phyloP scores from a whole-genome alignment of 1,139 yeast genomes.

The Ogataea hybrid region DNA sequence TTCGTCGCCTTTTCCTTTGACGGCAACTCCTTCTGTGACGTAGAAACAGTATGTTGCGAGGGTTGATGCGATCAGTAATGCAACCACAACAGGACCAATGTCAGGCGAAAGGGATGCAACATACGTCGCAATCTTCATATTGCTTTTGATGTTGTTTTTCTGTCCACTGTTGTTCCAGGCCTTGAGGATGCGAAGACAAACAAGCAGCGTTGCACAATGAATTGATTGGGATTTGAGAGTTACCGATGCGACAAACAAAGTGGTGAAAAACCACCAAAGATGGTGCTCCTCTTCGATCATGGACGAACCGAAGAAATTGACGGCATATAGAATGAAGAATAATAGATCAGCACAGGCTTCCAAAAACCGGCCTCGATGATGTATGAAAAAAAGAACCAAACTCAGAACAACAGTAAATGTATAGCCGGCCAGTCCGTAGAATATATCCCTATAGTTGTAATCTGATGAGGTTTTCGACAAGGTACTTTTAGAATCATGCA shows the following conservation, averaged over 20 bases:
- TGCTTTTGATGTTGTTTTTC: constrained; percentile 52
- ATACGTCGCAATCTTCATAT: constrained; percentile 27
- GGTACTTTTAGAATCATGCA: constrained; percentile 49
- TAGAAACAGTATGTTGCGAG: constrained; percentile 12
- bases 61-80: constrained; percentile 17
- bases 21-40: not conserved
- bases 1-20: not conserved
- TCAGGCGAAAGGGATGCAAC: constrained; percentile 20
- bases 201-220: constrained; percentile 34
- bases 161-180: constrained; percentile 94
- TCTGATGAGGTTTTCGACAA: constrained; percentile 72
- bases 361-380: constrained; percentile 8
- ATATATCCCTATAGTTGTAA: constrained; percentile 56
- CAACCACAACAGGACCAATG: constrained; percentile 25
- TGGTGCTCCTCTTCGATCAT: constrained; percentile 97
- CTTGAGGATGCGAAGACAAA: constrained; percentile 58
- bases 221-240: not conserved
- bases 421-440: constrained; percentile 43
- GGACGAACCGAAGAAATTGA: constrained; percentile 82
- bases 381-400: constrained; percentile 20
- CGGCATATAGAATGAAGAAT: constrained; percentile 46
- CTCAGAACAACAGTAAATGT: constrained; percentile 33
- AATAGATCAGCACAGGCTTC: constrained; percentile 31
- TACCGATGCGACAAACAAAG: constrained; percentile 29
- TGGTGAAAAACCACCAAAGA: constrained; percentile 84